Evolutionary conservation across 176 grass and related monocot species (phyloP).

Genomic region (Ananas comosus): DNA sequence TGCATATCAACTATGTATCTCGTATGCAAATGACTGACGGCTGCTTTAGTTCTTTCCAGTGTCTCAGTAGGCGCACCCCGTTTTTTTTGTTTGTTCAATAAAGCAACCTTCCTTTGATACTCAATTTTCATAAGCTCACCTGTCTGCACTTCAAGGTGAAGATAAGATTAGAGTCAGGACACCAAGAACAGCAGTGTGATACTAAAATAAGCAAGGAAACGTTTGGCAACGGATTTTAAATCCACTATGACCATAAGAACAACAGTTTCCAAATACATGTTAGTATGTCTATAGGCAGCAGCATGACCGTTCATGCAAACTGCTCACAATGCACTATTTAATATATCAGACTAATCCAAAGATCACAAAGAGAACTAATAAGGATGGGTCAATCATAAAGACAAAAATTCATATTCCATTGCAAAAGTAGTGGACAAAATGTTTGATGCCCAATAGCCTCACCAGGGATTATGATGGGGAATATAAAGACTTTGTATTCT

Average conservation of each 20-base stretch:
- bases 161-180: background rate
- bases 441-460: no score
- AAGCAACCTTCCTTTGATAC: constrained; percentile 90
- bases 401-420: no score
- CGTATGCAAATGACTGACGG: constrained; percentile 91
- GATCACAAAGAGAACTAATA: background rate
- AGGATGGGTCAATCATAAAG: background rate
- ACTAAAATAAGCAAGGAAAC: background rate
- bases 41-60: constrained; percentile 95
- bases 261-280: no score
- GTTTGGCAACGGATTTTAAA: background rate
- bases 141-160: constrained; percentile 32
- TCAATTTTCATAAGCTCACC: constrained; percentile 96
- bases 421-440: no score
- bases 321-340: no score
- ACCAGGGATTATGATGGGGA: no score
- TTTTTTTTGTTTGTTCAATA: constrained; percentile 94
- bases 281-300: no score
- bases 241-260: no score
- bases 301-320: no score
- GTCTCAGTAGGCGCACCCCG: constrained; percentile 55
- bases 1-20: constrained; percentile 96
- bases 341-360: background rate
- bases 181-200: background rate
- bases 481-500: no score